Evolutionary conservation across 2,329 filamentous ascomycete genomes (phyloP).

Genomic region (Xenosphaeropsis pyriputrescens): DNA sequence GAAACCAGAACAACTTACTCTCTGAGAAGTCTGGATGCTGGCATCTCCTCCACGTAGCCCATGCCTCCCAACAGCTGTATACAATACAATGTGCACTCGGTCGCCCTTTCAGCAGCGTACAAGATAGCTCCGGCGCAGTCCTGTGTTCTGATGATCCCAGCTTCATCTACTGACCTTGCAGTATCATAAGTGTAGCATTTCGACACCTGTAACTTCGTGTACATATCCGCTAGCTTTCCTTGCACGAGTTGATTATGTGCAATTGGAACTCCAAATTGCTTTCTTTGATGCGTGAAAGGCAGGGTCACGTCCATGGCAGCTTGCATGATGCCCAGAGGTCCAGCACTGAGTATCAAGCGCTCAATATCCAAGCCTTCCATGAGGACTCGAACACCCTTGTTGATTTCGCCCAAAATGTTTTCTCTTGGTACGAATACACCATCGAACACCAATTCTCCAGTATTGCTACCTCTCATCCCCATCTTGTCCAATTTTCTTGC

Average conservation of each 20-base stretch:
- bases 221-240: conserved; percentile 91
- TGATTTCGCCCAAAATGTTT: conserved; percentile 66
- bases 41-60: conserved; percentile 93
- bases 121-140: conserved; percentile 92
- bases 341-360: conserved; percentile 78
- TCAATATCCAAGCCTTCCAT: conserved; percentile 97
- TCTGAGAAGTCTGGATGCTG: conserved; percentile 70
- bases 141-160: conserved; percentile 60
- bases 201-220: conserved; percentile 77
- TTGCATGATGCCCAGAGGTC: conserved; percentile 90
- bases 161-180: conserved; percentile 66
- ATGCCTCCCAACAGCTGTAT: conserved; percentile 90
- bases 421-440: conserved; percentile 75
- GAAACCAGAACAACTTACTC: conserved; percentile 23
- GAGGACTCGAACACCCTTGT: conserved; percentile 75
- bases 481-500: conserved; percentile 92
- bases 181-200: conserved; percentile 80
- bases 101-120: conserved; percentile 83
- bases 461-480: conserved; percentile 95
- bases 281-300: conserved; percentile 78
- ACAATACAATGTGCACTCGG: conserved; percentile 72
- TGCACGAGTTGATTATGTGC: conserved; percentile 89
- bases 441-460: conserved; percentile 85
- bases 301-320: conserved; percentile 72
- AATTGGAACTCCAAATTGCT: conserved; percentile 77